phyloP scores from a whole-genome alignment of 225 moss, liverwort and hornwort genomes.

The Asterella californica region DNA sequence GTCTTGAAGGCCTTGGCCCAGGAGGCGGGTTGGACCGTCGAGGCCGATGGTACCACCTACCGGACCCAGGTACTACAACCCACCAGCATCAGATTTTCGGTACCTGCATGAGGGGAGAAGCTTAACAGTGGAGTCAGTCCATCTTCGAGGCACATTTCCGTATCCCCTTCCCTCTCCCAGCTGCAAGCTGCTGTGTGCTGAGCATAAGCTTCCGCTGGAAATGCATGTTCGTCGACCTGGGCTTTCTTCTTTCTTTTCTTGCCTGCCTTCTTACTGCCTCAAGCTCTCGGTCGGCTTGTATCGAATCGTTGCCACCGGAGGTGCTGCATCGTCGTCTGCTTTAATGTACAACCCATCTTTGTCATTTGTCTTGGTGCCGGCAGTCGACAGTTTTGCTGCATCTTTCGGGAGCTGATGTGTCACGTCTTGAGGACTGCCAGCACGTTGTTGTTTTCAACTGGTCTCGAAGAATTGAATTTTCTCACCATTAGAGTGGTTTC shows the following conservation, averaged over 20 bases:
- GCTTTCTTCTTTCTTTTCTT: neutral
- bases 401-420: no score
- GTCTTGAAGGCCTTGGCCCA: constrained; percentile 90
- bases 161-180: neutral
- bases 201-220: no score
- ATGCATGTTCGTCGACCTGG: neutral
- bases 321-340: neutral
- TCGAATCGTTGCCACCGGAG: neutral
- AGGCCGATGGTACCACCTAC: constrained; percentile 93
- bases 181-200: neutral
- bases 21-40: constrained; percentile 98
- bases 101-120: no score
- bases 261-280: no score
- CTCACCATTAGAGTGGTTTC: no score
- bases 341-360: neutral
- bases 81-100: neutral
- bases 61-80: constrained; percentile 62
- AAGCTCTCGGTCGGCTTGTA: neutral
- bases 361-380: neutral
- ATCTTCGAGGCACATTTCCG: neutral
- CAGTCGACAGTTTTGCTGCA: no score
- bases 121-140: neutral
- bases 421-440: no score
- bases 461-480: no score
- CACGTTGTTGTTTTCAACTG: no score